A percentile compares a stretch with the other conserved stretches of the same genome.
These are phyloP conservation scores for Sporothrix globosa DNA, from an alignment of 2,329 filamentous ascomycete genomes.

Conservation along the genomic window DNA sequence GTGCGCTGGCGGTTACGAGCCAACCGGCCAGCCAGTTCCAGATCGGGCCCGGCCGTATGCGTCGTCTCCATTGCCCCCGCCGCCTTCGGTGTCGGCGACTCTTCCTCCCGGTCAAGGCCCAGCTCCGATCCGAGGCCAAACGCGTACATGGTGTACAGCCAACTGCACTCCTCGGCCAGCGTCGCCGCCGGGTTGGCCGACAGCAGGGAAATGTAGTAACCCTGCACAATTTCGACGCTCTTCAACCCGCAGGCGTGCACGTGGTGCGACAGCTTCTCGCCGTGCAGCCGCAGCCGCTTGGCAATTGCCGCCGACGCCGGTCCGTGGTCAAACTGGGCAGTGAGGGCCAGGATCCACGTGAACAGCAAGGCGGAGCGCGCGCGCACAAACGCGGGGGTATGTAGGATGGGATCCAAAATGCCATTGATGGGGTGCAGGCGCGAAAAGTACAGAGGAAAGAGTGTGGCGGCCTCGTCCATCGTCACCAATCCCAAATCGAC, in stretches of 20 bases:
- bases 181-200: slow-evolving; percentile 13
- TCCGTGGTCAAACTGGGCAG: slow-evolving; percentile 16
- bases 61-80: not conserved
- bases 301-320: not conserved
- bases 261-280: slow-evolving; percentile 12
- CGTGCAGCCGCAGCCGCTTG: slow-evolving; percentile 13
- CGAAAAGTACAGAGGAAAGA: not conserved
- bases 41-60: not conserved
- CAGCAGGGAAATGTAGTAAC: slow-evolving; percentile 15
- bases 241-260: slow-evolving; percentile 18
- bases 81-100: not conserved
- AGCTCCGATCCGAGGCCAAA: slow-evolving; percentile 15
- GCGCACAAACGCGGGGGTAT: not conserved
- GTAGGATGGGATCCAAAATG: slow-evolving; percentile 3
- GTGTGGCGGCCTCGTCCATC: not conserved
- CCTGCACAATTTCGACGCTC: slow-evolving; percentile 15
- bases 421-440: slow-evolving; percentile 19
- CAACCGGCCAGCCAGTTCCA: not conserved
- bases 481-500: slow-evolving; percentile 9
- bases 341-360: slow-evolving; percentile 9
- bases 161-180: not conserved
- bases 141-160: slow-evolving; percentile 18
- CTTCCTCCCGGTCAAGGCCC: not conserved
- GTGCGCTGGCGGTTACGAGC: slow-evolving; percentile 12
- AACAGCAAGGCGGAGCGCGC: not conserved